Evolutionary conservation across 2,329 filamentous ascomycete species (phyloP).

Genomic region (Ascochyta pisi): DNA sequence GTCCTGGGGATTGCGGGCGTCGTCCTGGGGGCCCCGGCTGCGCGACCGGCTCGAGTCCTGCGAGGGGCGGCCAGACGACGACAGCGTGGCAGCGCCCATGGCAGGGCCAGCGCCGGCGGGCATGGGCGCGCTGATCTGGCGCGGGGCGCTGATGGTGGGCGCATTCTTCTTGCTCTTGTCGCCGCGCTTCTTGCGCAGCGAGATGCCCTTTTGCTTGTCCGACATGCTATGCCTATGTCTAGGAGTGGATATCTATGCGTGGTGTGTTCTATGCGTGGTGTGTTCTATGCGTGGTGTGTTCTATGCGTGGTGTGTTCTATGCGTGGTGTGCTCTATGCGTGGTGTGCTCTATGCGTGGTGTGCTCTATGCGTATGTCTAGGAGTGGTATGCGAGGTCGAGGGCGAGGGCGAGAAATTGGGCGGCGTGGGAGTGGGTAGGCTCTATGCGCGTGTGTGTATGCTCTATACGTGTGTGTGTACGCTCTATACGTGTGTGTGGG

Average conservation of each 20-base stretch:
- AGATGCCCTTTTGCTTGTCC: conserved; percentile 62
- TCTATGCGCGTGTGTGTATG: too few species aligned
- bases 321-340: background rate
- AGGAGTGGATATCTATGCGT: too few species aligned
- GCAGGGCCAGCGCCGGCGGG: conserved; percentile 35
- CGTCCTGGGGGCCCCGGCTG: conserved; percentile 24
- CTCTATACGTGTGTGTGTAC: background rate
- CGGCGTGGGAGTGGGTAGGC: too few species aligned
- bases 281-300: too few species aligned
- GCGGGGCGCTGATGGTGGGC: conserved; percentile 58
- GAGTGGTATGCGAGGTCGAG: too few species aligned
- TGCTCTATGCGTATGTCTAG: too few species aligned
- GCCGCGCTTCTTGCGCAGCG: conserved; percentile 68
- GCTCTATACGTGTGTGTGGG: background rate
- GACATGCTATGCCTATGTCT: conserved; percentile 54
- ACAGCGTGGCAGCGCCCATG: conserved; percentile 35
- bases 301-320: too few species aligned
- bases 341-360: background rate
- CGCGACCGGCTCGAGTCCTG: conserved; percentile 48
- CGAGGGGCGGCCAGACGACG: conserved; percentile 47
- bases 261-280: too few species aligned
- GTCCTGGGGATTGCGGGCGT: conserved; percentile 34
- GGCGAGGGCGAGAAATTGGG: too few species aligned
- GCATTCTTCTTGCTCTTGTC: conserved; percentile 62
- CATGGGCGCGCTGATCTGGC: conserved; percentile 59